Evolutionary conservation across 352 stramenopile species (phyloP), one percentile per base, ranked within the genome.

Genomic region (Halophytophthora batemanensis): DNA sequence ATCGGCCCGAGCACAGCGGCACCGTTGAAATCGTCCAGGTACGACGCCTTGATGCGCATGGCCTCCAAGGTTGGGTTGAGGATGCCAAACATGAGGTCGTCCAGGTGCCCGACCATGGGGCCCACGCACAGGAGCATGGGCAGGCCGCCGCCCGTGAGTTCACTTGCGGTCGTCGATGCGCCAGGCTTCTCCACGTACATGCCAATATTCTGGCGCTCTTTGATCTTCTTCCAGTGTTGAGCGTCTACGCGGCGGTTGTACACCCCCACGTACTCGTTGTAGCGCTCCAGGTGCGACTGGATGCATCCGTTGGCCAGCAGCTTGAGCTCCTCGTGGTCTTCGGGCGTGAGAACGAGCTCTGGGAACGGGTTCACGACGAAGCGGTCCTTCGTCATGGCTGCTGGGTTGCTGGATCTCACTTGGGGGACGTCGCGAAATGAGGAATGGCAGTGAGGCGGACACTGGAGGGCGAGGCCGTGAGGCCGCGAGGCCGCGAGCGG

Each of bases 1-100:
- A 82, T 23, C 6, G 43, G 64, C 1, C 66, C 65, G 4, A 86
- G 50, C 7, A 81, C 43, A 5, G 61, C 56, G 22, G 71, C 59
- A 37, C 60, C 53, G 22, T 45, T 52, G 3, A 74, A 35, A 15
- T 62, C 57, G 29, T 78, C 77, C 23, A 74, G 41, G 53, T 73
- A 53, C 12, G 56, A 59, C 1, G 56, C 42, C 45, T 60, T 64
- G 43, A 64, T 15, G 35, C 45, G 38, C 56, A 60, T 59, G 45
- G 29, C 39, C 28, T 64, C 50, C 17, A 51, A 18, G n/a, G 56
- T 64, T 39, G 53, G 38, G n/a, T 49, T 55, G 5, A 57, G 13
- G 21, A 65, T 10, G 3, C 61, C 54, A 21, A 61, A 46, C 64
- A 77, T 72, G 19, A 69, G 28, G 34, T 77, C 60, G 18, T 71